phyloP scores from a whole-genome alignment of 805 yeast species.

The Lachancea mirantina region DNA sequence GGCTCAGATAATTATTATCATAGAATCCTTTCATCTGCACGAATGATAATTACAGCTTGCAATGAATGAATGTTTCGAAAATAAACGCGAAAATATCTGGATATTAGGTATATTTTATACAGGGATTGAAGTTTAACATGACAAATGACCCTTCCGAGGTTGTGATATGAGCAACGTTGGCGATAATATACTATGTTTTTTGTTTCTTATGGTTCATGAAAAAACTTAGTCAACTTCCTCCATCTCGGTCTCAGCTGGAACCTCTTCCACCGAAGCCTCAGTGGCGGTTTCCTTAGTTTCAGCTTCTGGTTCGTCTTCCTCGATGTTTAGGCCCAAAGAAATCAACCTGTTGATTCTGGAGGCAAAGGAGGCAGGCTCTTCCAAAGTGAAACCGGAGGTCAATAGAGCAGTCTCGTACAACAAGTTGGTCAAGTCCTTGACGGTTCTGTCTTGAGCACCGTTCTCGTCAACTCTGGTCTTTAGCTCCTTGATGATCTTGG shows the following conservation, averaged over 20 bases:
- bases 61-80: too few relatives aligned
- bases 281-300: conserved; percentile 39
- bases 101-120: background rate
- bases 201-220: background rate
- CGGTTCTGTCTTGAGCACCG: conserved; percentile 98
- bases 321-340: conserved; percentile 96
- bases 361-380: conserved; percentile 97
- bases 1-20: too few relatives aligned
- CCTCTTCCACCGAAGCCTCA: conserved; percentile 46
- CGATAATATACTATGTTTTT: too few relatives aligned
- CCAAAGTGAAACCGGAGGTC: conserved; percentile 98
- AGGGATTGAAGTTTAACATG: background rate
- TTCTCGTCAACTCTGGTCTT: conserved; percentile 93
- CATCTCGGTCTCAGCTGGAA: conserved; percentile 89
- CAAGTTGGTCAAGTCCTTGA: conserved; percentile 92
- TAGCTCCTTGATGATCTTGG: conserved; percentile 91
- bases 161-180: background rate
- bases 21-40: too few relatives aligned
- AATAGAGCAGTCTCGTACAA: conserved; percentile 96
- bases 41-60: too few relatives aligned
- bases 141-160: background rate
- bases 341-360: conserved; percentile 96
- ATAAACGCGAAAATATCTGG: too few relatives aligned
- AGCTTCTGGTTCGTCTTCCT: conserved; percentile 64
- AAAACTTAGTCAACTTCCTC: conserved; percentile 88